Evolutionary conservation across 352 stramenopile species (phyloP).

Genomic region (Globisporangium barbulae): DNA sequence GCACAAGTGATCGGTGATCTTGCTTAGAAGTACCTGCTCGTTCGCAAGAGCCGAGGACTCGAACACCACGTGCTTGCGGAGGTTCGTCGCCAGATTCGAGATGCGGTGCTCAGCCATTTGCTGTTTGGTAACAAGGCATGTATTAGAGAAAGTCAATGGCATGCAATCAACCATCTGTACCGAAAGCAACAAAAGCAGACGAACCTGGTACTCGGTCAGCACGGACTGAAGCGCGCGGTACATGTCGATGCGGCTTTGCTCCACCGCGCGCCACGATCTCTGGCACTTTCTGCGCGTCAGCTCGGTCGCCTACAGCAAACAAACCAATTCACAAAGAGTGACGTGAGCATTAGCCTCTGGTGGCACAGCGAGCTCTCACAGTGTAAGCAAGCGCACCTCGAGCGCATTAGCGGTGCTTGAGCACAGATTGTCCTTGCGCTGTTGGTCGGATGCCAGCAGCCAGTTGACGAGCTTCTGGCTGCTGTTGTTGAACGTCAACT

Average conservation of each 20-base stretch:
- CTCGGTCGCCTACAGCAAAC: slow-evolving; percentile 48
- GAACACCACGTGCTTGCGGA: slow-evolving; percentile 84
- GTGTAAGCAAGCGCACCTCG: slow-evolving; percentile 31
- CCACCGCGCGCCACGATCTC: slow-evolving; percentile 53
- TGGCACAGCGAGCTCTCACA: neutral
- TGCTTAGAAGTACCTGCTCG: slow-evolving; percentile 46
- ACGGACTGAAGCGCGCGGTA: slow-evolving; percentile 66
- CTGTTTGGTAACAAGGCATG: slow-evolving; percentile 20
- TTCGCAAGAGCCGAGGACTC: slow-evolving; percentile 79
- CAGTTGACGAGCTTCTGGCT: slow-evolving; percentile 78
- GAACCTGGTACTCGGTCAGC: slow-evolving; percentile 78
- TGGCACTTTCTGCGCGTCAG: slow-evolving; percentile 58
- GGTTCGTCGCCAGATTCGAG: slow-evolving; percentile 61
- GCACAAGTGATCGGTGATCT: neutral
- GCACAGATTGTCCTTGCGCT: slow-evolving; percentile 68
- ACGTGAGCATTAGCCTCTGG: neutral
- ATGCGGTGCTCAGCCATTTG: slow-evolving; percentile 78
- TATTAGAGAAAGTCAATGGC: neutral
- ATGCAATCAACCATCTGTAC: neutral
- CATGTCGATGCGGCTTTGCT: slow-evolving; percentile 64
- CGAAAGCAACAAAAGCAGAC: neutral
- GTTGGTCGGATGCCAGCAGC: slow-evolving; percentile 60
- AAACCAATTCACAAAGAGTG: neutral
- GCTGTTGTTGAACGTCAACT: slow-evolving; percentile 49
- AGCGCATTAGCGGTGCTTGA: slow-evolving; percentile 53